Percentiles rank a stretch among this genome's conserved stretches.
These are phyloP conservation scores for Yamadazyma sp. DNA, from an alignment of 805 yeast species.

Conservation along the genomic window DNA sequence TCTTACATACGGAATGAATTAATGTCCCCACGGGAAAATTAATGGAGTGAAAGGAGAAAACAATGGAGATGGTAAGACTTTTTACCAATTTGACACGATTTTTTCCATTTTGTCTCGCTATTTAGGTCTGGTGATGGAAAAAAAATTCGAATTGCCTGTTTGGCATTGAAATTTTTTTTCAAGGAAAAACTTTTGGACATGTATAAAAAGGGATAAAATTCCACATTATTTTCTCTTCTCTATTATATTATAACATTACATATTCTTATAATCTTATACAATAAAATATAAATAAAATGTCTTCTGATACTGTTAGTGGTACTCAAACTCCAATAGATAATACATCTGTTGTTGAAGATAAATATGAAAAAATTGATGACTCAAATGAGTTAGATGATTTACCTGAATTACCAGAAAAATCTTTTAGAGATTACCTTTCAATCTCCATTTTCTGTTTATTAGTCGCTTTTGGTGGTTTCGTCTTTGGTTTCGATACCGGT, in stretches of 20 bases:
- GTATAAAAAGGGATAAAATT: not conserved
- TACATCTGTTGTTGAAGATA: slow-evolving; percentile 14
- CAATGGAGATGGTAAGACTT: no score
- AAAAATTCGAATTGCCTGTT: no score
- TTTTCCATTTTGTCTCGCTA: no score
- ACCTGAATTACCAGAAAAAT: slow-evolving; percentile 25
- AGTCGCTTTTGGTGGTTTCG: slow-evolving; percentile 74
- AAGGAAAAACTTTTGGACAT: not conserved
- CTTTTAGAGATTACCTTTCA: slow-evolving; percentile 28
- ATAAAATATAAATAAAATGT: not conserved
- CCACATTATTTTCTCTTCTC: no score
- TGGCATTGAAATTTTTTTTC: slow-evolving; percentile 1
- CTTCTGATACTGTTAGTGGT: slow-evolving; percentile 13
- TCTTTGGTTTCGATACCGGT: slow-evolving; percentile 78
- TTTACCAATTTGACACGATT: no score
- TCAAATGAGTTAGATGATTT: not conserved
- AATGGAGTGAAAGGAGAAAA: no score
- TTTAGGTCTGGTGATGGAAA: no score
- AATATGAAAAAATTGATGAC: slow-evolving; percentile 7
- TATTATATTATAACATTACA: no score
- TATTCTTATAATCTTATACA: no score
- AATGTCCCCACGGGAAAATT: no score
- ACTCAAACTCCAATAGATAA: slow-evolving; percentile 16
- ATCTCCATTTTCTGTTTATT: slow-evolving; percentile 44
- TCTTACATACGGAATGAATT: no score